A percentile compares a stretch with the other conserved stretches of the same genome.
Evolutionary conservation across 345 rosid species (phyloP).

Genomic region (Physaria fendleri): DNA sequence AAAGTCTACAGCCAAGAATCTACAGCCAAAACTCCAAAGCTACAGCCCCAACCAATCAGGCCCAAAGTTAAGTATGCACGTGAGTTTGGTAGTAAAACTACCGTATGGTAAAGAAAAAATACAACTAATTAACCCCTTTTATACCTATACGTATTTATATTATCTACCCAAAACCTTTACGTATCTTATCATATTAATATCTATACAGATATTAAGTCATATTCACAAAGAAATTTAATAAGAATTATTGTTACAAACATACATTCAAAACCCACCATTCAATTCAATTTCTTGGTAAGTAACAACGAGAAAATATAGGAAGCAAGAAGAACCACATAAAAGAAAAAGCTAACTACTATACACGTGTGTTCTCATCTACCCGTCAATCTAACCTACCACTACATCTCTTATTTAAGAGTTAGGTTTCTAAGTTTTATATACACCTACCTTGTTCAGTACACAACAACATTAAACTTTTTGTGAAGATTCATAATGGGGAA

Average conservation of each 20-base stretch:
- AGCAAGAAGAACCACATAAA: constrained; percentile 26
- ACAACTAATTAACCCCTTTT: constrained; percentile 7
- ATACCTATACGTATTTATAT: not conserved
- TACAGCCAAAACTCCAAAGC: too few species aligned
- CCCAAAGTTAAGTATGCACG: constrained; percentile 26
- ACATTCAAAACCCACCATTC: constrained; percentile 19
- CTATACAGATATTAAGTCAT: not conserved
- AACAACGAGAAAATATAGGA: constrained; percentile 13
- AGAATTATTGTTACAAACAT: not conserved
- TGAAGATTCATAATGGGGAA: too few species aligned
- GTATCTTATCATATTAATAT: not conserved
- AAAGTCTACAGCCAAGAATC: too few species aligned
- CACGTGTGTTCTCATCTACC: constrained; percentile 48
- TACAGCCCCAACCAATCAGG: too few species aligned
- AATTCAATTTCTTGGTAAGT: constrained; percentile 31
- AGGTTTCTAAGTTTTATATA: too few species aligned
- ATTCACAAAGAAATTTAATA: not conserved
- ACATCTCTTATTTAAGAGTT: not conserved
- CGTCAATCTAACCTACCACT: constrained; percentile 46
- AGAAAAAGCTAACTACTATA: not conserved
- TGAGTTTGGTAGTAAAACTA: not conserved
- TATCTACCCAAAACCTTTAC: not conserved
- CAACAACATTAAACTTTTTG: too few species aligned
- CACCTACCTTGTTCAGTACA: not conserved
- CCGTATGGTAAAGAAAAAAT: not conserved